Conservation (phyloP, 164 flowering plant species). For the Vitis rupestris region DNA sequence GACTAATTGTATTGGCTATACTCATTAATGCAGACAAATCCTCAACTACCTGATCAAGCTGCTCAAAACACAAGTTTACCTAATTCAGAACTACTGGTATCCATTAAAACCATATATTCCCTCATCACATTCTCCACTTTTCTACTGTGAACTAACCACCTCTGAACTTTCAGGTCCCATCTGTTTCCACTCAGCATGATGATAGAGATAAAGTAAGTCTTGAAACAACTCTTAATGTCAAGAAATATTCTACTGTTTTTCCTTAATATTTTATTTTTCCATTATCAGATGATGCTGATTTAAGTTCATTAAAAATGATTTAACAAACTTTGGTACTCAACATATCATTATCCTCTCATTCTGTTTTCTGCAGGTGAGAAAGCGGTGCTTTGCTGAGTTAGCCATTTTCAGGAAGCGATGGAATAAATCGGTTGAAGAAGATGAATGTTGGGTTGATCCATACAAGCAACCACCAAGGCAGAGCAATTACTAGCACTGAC, state of each 20-base stretch:
- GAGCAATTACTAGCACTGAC: background rate
- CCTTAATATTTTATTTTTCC: no score
- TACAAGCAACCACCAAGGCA: conserved; percentile 6
- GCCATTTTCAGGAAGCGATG: conserved; percentile 26
- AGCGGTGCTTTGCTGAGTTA: conserved; percentile 14
- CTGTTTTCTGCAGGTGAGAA: conserved; percentile 23
- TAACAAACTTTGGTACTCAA: background rate
- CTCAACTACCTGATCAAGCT: background rate
- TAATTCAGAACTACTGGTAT: background rate
- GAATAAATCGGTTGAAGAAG: conserved; percentile 22
- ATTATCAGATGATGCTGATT: background rate
- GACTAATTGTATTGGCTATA: background rate
- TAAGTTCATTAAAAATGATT: background rate
- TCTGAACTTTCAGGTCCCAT: conserved; percentile 15
- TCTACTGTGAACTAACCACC: background rate
- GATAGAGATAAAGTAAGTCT: conserved; percentile 20
- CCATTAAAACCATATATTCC: background rate
- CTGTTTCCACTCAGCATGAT: background rate
- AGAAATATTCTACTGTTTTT: no score
- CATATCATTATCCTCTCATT: background rate
- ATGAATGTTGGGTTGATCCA: conserved; percentile 25
- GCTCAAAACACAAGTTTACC: background rate
- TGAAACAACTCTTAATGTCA: background rate
- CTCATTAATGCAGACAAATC: background rate
- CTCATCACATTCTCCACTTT: background rate